Evolutionary conservation across 495 filamentous ascomycete genomes (phyloP).

Genomic region (Xylaria castorea): DNA sequence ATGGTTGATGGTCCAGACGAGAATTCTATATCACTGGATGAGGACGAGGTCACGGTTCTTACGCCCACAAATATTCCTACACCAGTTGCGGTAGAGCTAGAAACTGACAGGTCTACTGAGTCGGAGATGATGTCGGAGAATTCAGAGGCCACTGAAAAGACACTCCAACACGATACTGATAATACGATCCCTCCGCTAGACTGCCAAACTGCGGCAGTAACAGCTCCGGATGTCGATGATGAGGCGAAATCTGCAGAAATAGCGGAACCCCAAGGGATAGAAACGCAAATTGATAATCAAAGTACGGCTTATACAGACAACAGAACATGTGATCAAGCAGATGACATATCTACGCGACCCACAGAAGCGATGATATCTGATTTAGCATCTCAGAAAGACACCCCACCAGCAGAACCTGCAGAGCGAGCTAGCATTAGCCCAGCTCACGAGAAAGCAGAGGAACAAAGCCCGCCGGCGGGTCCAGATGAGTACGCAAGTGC

Average conservation of each 20-base stretch:
- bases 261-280: background rate
- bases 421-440: background rate
- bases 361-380: constrained; percentile 30
- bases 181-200: background rate
- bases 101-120: constrained; percentile 3
- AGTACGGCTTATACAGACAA: constrained; percentile 28
- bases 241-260: background rate
- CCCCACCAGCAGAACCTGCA: background rate
- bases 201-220: background rate
- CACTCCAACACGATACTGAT: background rate
- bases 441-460: background rate
- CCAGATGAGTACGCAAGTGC: constrained; percentile 30
- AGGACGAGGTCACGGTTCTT: constrained; percentile 26
- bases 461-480: background rate
- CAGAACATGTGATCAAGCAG: constrained; percentile 26
- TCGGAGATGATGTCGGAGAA: background rate
- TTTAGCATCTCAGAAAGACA: background rate
- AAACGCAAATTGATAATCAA: constrained; percentile 4
- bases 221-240: background rate
- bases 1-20: constrained; percentile 24
- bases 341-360: constrained; percentile 32
- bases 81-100: background rate
- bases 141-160: background rate
- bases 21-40: constrained; percentile 18
- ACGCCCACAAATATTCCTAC: constrained; percentile 5